Evolutionary conservation across 2,329 filamentous ascomycete species (phyloP).

Genomic region (Cercospora berteroae): DNA sequence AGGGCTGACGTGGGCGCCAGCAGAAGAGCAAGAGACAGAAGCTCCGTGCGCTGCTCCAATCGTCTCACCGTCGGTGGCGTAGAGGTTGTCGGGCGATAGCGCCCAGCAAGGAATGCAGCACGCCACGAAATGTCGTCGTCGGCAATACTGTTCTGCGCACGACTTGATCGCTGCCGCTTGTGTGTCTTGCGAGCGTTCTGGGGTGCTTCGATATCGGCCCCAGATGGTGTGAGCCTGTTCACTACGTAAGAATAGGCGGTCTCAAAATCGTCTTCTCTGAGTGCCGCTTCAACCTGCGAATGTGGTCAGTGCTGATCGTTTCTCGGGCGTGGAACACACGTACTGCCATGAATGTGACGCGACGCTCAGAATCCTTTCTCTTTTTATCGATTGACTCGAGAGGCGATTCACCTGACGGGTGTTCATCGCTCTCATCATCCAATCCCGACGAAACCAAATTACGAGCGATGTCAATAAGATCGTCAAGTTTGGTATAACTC

Average conservation of each 20-base stretch:
- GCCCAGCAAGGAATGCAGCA: constrained; percentile 74
- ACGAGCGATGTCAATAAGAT: constrained; percentile 66
- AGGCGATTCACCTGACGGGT: constrained; percentile 37
- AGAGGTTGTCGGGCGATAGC: constrained; percentile 54
- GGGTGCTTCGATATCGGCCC: constrained; percentile 28
- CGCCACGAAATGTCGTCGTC: constrained; percentile 72
- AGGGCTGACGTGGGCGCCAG: constrained; percentile 69
- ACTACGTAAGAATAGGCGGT: constrained; percentile 82
- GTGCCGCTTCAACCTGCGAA: constrained; percentile 60
- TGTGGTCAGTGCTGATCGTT: not conserved
- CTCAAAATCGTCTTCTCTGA: constrained; percentile 77
- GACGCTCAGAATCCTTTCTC: constrained; percentile 54
- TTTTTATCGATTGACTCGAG: constrained; percentile 21
- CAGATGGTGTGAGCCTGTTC: constrained; percentile 57
- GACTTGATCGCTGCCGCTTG: constrained; percentile 21
- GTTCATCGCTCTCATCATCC: constrained; percentile 28
- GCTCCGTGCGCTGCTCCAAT: constrained; percentile 77
- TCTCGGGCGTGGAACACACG: not conserved
- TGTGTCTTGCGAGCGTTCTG: constrained; percentile 4
- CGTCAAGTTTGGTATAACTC: constrained; percentile 72
- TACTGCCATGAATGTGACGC: constrained; percentile 71
- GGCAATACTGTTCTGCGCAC: constrained; percentile 19
- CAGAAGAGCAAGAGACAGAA: constrained; percentile 70
- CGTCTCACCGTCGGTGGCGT: constrained; percentile 63
- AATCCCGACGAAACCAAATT: constrained; percentile 62